These are phyloP conservation scores for Xylariaceae sp. DNA, from an alignment of 2,329 filamentous ascomycete genomes.

Conservation along the genomic window DNA sequence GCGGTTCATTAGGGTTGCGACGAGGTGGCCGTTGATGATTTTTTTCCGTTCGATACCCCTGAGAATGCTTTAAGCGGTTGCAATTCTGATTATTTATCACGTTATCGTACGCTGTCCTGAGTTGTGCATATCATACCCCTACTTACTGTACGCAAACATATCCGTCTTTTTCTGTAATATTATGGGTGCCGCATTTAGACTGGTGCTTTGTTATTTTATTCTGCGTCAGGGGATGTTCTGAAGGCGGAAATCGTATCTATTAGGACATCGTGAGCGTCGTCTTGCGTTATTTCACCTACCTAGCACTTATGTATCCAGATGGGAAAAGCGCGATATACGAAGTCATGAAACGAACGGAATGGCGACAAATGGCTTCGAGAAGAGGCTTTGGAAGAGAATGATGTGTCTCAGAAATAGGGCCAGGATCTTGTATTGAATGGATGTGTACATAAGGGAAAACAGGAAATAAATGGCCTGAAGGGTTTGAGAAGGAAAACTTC, in stretches of 20 bases:
- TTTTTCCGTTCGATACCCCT: background rate
- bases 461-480: background rate
- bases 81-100: background rate
- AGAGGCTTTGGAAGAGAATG: background rate
- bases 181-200: conserved; percentile 20
- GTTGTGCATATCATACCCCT: conserved; percentile 23
- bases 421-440: background rate
- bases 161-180: conserved; percentile 9
- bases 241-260: conserved; percentile 6
- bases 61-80: background rate
- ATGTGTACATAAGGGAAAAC: conserved; percentile 4
- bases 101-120: background rate
- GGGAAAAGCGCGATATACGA: background rate
- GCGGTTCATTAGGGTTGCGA: conserved; percentile 35
- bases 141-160: background rate
- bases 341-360: background rate
- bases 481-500: background rate
- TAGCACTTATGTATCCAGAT: background rate
- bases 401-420: background rate
- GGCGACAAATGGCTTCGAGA: background rate
- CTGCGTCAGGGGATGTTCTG: background rate
- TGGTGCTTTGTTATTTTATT: conserved; percentile 5
- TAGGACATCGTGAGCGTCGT: conserved; percentile 2
- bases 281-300: background rate
- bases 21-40: conserved; percentile 36